phyloP scores from a whole-genome alignment of 768 basidiomycete genomes.

The Goffeauzyma gilvescens region DNA sequence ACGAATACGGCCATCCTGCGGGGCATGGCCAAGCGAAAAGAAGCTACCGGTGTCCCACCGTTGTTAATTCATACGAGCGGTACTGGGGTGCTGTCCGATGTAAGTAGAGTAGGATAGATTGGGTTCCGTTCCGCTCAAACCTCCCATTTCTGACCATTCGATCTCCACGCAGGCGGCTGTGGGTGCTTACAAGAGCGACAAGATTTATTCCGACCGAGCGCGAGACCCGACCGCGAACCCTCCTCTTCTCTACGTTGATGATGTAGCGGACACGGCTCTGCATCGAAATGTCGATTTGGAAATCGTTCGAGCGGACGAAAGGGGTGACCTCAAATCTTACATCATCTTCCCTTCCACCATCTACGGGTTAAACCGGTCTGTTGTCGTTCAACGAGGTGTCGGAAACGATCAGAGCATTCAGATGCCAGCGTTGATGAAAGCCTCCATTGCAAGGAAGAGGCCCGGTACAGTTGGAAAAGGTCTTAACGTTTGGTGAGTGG shows the following conservation, averaged over 20 bases:
- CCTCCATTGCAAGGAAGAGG: constrained; percentile 16
- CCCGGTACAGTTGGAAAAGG: constrained; percentile 26
- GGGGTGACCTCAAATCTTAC: constrained; percentile 16
- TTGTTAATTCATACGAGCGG: constrained; percentile 25
- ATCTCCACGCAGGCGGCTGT: neutral
- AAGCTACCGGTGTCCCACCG: constrained; percentile 20
- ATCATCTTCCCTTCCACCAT: constrained; percentile 27
- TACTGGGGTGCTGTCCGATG: constrained; percentile 21
- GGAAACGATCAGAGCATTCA: constrained; percentile 21
- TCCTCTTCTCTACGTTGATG: constrained; percentile 17
- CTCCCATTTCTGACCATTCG: neutral
- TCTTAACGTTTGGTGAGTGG: constrained; percentile 7
- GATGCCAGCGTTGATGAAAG: constrained; percentile 19
- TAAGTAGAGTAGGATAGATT: no score
- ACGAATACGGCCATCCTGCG: constrained; percentile 18
- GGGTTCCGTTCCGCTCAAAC: neutral
- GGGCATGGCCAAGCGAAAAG: constrained; percentile 19
- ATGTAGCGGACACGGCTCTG: constrained; percentile 14
- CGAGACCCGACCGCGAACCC: constrained; percentile 13
- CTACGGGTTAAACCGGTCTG: constrained; percentile 18
- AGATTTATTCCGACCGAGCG: constrained; percentile 26
- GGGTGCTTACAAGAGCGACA: neutral
- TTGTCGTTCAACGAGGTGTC: constrained; percentile 19
- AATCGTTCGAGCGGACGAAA: constrained; percentile 20
- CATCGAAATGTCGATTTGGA: constrained; percentile 25